Base-by-base conservation (phyloP, 495 filamentous ascomycete species). In the Penicillium lagena region DNA sequence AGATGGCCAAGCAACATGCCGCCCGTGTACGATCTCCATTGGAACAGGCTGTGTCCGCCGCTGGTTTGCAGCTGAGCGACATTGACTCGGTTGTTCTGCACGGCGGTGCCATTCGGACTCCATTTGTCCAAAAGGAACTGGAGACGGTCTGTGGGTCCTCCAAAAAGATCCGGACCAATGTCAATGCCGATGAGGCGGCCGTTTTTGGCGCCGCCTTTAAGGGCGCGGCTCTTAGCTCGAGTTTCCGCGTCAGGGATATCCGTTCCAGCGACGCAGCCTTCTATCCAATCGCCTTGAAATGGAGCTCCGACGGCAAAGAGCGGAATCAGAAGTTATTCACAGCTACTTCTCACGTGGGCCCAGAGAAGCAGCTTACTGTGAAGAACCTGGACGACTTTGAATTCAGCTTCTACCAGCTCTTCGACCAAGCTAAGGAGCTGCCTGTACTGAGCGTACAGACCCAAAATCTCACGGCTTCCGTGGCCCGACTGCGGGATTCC, bases 241-340 rank as follows among this genome's bases (percentile, higher is more conserved):
- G 82, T 58, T 99, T 99, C 77, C 82, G 87, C 40, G 94, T 99
- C 55, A 99, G 96, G 73, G 94, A 97, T 54, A 97, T 99, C 48
- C 76, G 85, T 42, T 77, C 84, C 36, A 77, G 66, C 42, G 93
- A 99, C 47, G 76, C 69, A 12, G 81, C 89, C 30, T 66, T 66
- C 12, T 95, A 93, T 59, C 69, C 85, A 7, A 73, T 86, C 31
- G 78, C 81, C 32, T 76, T 93, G 51, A 84, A 80, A 52, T 96
- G 79, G 73, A 56, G 60, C 28, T 60, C 71, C 1, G 73, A 77
- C 43, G 65, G 73, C 33, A 82, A 80, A 77, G 81, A 87, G 52
- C 60, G 85, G 62, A 64, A 77, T 64, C 76, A 83, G 76, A 71
- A 80, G 68, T 76, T 99, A 14, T 97, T 96, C 75, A 83, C 81